Evolutionary conservation across 257 asterid species (phyloP).

Genomic region (Misopates orontium): DNA sequence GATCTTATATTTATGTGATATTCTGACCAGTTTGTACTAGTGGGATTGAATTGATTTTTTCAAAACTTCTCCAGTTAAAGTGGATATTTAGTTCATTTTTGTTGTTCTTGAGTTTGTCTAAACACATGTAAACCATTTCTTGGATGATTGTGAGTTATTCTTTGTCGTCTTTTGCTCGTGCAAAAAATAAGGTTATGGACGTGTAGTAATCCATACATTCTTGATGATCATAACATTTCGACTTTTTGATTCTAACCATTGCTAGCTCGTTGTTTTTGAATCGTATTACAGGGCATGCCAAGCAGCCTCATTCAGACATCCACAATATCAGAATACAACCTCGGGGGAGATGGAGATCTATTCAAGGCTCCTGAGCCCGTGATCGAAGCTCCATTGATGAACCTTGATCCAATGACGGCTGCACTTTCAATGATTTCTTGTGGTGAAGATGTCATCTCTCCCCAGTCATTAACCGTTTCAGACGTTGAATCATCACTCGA

Average conservation of each 20-base stretch:
- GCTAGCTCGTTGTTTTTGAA: no score
- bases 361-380: slow-evolving; percentile 80
- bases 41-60: slow-evolving; percentile 37
- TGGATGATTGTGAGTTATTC: not conserved
- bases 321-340: slow-evolving; percentile 62
- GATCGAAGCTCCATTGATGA: slow-evolving; percentile 60
- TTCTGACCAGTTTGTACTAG: slow-evolving; percentile 24
- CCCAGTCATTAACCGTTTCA: slow-evolving; percentile 64
- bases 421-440: slow-evolving; percentile 88
- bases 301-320: slow-evolving; percentile 44
- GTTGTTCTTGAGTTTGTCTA: not conserved
- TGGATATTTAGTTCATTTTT: not conserved
- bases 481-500: slow-evolving; percentile 70
- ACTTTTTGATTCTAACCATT: no score
- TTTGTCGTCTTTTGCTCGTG: no score
- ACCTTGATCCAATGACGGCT: slow-evolving; percentile 77
- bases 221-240: no score
- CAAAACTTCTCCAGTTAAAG: slow-evolving; percentile 8
- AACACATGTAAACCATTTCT: not conserved
- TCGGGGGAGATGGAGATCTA: slow-evolving; percentile 85
- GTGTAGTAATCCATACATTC: no score
- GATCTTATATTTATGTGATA: slow-evolving; percentile 1
- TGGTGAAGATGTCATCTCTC: slow-evolving; percentile 62
- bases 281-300: slow-evolving; percentile 38
- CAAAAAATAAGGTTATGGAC: no score